These are phyloP conservation scores for Ophiostoma himal-ulmi DNA, from an alignment of 2,329 filamentous ascomycete genomes.

Conservation along the genomic window DNA sequence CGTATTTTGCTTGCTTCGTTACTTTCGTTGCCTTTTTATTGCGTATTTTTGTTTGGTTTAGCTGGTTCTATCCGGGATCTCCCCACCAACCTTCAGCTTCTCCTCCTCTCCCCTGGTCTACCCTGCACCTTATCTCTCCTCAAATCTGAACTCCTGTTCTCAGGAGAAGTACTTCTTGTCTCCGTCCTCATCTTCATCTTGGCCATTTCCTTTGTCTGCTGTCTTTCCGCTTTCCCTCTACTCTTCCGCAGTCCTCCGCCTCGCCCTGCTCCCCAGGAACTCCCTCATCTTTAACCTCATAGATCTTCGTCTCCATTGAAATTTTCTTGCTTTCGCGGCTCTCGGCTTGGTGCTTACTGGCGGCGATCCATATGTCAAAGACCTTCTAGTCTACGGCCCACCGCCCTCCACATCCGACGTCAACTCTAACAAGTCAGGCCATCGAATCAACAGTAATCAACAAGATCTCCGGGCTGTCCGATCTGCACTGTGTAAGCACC, in stretches of 20 bases:
- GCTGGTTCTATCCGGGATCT: slow-evolving; percentile 1
- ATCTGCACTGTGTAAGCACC: not conserved
- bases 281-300: not conserved
- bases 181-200: not conserved
- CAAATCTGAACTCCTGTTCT: not conserved
- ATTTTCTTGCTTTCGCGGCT: slow-evolving; percentile 10
- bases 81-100: slow-evolving; percentile 2
- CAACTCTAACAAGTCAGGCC: slow-evolving; percentile 10
- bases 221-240: not conserved
- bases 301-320: slow-evolving; percentile 1
- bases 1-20: not conserved
- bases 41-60: slow-evolving; percentile 11
- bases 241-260: not conserved
- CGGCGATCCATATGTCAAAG: slow-evolving; percentile 18
- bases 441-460: not conserved
- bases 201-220: not conserved
- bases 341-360: slow-evolving; percentile 19
- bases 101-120: not conserved
- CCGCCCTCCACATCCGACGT: slow-evolving; percentile 11
- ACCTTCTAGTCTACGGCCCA: slow-evolving; percentile 16
- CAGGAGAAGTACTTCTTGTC: not conserved
- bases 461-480: not conserved
- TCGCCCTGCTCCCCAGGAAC: not conserved
- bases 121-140: not conserved
- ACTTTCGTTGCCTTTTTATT: not conserved